phyloP scores from a whole-genome alignment of 192 early-diverging fungal genomes.

The Cetraspora pellucida region DNA sequence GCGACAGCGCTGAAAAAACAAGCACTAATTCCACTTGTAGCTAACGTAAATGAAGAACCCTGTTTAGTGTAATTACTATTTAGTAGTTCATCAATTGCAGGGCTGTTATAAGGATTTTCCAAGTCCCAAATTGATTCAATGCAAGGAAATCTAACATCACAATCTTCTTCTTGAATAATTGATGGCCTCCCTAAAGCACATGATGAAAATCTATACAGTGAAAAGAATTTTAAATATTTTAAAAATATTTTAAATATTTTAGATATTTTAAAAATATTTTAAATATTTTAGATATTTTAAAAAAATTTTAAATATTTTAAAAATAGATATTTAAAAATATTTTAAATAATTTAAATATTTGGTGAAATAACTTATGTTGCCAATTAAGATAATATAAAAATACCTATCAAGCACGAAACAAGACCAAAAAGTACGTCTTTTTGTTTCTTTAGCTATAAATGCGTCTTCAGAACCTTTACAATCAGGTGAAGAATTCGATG shows the following conservation, averaged over 20 bases:
- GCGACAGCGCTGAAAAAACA: constrained; percentile 45
- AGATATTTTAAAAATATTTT: no score
- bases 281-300: no score
- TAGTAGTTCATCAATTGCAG: constrained; percentile 27
- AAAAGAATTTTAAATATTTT: no score
- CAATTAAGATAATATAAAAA: constrained; percentile 28
- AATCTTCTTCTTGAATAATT: constrained; percentile 51
- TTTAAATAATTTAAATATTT: background rate
- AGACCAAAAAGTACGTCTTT: constrained; percentile 56
- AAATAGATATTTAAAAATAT: background rate
- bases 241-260: no score
- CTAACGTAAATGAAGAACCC: background rate
- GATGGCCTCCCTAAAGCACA: constrained; percentile 51
- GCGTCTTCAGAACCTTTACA: constrained; percentile 32
- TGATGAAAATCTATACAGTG: constrained; percentile 39
- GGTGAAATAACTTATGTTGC: no score
- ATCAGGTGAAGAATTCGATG: background rate
- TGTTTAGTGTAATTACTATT: constrained; percentile 21
- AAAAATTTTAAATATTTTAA: no score
- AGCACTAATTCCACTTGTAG: constrained; percentile 37
- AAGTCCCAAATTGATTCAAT: constrained; percentile 50
- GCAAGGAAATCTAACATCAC: constrained; percentile 53
- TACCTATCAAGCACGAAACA: constrained; percentile 56
- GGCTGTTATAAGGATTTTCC: constrained; percentile 36
- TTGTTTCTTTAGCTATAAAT: constrained; percentile 52